phyloP scores from a whole-genome alignment of 2,329 filamentous ascomycete species.

The Penicillium fuscoglaucum region DNA sequence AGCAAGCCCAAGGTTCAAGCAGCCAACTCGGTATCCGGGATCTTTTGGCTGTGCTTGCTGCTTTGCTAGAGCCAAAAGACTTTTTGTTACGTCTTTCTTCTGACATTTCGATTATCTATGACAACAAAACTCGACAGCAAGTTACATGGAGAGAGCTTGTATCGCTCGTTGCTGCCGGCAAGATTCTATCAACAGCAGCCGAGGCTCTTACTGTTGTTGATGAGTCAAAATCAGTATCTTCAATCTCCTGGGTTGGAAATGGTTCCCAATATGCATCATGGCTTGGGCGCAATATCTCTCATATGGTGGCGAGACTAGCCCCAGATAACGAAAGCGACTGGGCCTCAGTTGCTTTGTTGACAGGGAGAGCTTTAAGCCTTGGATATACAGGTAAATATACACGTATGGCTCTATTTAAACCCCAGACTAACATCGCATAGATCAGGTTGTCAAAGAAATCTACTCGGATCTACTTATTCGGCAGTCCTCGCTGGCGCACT shows the following conservation, averaged over 20 bases:
- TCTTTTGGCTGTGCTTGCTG: conserved; percentile 38
- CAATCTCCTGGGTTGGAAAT: conserved; percentile 61
- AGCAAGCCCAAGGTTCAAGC: conserved; percentile 37
- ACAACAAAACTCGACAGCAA: conserved; percentile 48
- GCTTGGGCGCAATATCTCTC: conserved; percentile 65
- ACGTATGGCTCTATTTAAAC: neutral
- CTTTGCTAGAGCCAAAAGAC: conserved; percentile 46
- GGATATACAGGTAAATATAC: conserved; percentile 65
- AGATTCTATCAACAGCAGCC: conserved; percentile 57
- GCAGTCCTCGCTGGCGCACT: conserved; percentile 26
- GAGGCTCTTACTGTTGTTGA: conserved; percentile 52
- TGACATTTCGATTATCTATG: conserved; percentile 45
- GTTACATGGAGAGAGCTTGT: conserved; percentile 65
- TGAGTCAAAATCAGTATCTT: conserved; percentile 25
- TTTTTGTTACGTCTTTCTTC: conserved; percentile 48
- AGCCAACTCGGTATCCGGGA: conserved; percentile 37
- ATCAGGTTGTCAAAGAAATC: conserved; percentile 43
- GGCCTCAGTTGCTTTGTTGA: conserved; percentile 46
- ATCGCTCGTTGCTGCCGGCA: conserved; percentile 60
- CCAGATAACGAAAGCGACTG: conserved; percentile 30
- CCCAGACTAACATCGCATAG: conserved; percentile 31
- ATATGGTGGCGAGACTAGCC: conserved; percentile 47
- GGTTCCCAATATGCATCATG: conserved; percentile 67
- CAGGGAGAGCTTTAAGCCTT: conserved; percentile 64
- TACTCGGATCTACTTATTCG: conserved; percentile 40